A percentile compares a stretch with the other conserved stretches of the same genome.
phyloP scores from a whole-genome alignment of 202 grass and related monocot species.

The Elaeis oleifera region DNA sequence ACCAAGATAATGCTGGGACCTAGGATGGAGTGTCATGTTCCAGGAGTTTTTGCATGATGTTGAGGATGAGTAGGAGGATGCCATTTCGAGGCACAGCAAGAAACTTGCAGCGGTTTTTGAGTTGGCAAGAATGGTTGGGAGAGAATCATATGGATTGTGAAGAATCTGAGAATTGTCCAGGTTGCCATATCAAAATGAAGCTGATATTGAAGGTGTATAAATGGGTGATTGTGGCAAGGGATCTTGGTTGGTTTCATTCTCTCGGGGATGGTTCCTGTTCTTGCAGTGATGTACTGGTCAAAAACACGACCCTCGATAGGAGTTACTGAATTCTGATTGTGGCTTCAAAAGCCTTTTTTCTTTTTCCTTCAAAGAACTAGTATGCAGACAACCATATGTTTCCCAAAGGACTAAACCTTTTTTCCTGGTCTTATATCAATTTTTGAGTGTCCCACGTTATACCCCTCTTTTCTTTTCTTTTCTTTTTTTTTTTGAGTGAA shows the following conservation, averaged over 20 bases:
- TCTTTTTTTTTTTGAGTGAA: too few species aligned
- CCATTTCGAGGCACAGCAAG: slow-evolving; percentile 7
- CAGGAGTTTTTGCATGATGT: slow-evolving; percentile 22
- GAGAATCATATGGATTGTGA: slow-evolving; percentile 18
- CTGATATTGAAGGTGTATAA: slow-evolving; percentile 19
- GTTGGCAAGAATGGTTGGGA: not conserved
- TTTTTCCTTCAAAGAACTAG: too few species aligned
- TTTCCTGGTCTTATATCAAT: too few species aligned
- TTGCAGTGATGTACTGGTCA: slow-evolving; percentile 19
- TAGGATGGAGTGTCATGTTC: slow-evolving; percentile 6
- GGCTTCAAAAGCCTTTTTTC: too few species aligned
- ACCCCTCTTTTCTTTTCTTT: too few species aligned
- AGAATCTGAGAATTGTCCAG: slow-evolving; percentile 20
- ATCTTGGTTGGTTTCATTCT: slow-evolving; percentile 19
- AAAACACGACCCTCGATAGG: not conserved
- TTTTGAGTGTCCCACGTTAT: too few species aligned
- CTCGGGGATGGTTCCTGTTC: slow-evolving; percentile 14
- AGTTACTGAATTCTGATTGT: too few species aligned
- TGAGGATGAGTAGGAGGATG: slow-evolving; percentile 20
- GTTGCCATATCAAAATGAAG: slow-evolving; percentile 22
- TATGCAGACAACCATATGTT: too few species aligned
- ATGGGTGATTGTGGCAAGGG: slow-evolving; percentile 18
- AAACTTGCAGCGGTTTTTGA: slow-evolving; percentile 25
- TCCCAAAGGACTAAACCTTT: too few species aligned
- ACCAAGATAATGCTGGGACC: not conserved